Conservation (phyloP, 2,329 filamentous ascomycete genomes). For the Dactylellina cionopaga region DNA sequence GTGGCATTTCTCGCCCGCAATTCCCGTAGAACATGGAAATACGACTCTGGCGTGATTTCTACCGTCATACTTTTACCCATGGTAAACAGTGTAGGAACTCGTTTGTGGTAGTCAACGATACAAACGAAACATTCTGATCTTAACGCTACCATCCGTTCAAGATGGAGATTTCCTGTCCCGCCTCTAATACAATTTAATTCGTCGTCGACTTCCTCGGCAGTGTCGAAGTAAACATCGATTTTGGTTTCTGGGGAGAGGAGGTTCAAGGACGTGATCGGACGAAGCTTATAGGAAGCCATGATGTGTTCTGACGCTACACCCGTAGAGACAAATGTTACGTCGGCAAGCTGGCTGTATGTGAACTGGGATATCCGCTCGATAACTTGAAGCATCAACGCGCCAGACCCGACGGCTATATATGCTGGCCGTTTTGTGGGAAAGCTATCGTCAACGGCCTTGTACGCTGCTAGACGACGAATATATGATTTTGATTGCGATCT, state of each 20-base stretch:
- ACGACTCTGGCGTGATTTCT: slow-evolving; percentile 46
- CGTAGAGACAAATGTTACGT: slow-evolving; percentile 39
- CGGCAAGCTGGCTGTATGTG: slow-evolving; percentile 16
- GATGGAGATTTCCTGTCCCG: slow-evolving; percentile 20
- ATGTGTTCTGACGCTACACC: slow-evolving; percentile 45
- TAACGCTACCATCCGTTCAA: slow-evolving; percentile 34
- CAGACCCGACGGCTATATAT: slow-evolving; percentile 43
- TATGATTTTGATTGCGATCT: slow-evolving; percentile 5
- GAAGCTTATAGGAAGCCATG: slow-evolving; percentile 36
- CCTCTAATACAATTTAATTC: slow-evolving; percentile 98
- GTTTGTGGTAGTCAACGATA: slow-evolving; percentile 37
- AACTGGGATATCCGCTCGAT: slow-evolving; percentile 30
- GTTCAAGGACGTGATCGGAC: slow-evolving; percentile 28
- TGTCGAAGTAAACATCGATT: slow-evolving; percentile 93
- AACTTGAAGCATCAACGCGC: slow-evolving; percentile 32
- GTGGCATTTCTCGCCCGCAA: slow-evolving; percentile 21
- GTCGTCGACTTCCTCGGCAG: slow-evolving; percentile 94
- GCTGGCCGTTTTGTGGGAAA: slow-evolving; percentile 33
- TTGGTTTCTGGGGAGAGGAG: slow-evolving; percentile 63
- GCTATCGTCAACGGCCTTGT: slow-evolving; percentile 42
- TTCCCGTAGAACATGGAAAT: slow-evolving; percentile 27
- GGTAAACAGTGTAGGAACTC: slow-evolving; percentile 36
- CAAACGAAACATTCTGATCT: slow-evolving; percentile 32
- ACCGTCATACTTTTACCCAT: slow-evolving; percentile 28
- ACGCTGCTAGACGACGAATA: slow-evolving; percentile 20